Base-by-base conservation (phyloP, 306 rosid genomes). In the Rubus parviflorus region DNA sequence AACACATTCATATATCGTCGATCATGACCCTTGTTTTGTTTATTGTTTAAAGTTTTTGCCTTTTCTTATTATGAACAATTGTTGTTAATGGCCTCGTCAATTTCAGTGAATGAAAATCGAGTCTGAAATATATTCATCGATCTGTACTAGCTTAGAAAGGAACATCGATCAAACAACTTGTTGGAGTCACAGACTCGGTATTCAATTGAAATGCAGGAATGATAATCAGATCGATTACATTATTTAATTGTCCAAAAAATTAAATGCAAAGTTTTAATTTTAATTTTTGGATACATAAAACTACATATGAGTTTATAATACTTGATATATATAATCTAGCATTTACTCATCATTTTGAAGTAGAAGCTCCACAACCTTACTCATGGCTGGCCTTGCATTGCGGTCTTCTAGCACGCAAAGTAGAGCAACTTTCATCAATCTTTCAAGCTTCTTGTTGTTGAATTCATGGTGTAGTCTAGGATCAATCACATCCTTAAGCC, bases 321-420 rank as follows among this genome's bases (percentile, higher is more conserved):
- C 5, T 5, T 6, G 23, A 53, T 22, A 0, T 9, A 10, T 6
- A 53, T 49, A 49, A 49, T 19, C 23, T 16, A 22, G 15, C 48
- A 6, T 14, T 41, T 47, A 22, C 19, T 49, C 51, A 14, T 74
- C 79, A 45, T n/a, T 30, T 51, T 25, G 43, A 19, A 52, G 45
- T 37, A 86, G 81, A 41, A 81, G 83, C 63, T 83, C 87, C n/a
- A 83, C 83, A 25, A 86, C 82, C 69, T 49, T 78, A 66, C 83
- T 83, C 89, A 86, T 86, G 16, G 81, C 69, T 25, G 83, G 87
- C 52, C 89, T 83, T 72, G 72, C 53, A 40, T 56, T 79, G 20
- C 87, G 75, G 40, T 83, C 87, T 57, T 86, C 89, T 3, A 52
- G 66, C 10, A 79, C 70, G 53, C 89, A 83, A 19, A 60, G 60